These are phyloP conservation scores for Pseudogymnoascus sp. DNA, from an alignment of 2,329 filamentous ascomycete genomes.

Conservation along the genomic window DNA sequence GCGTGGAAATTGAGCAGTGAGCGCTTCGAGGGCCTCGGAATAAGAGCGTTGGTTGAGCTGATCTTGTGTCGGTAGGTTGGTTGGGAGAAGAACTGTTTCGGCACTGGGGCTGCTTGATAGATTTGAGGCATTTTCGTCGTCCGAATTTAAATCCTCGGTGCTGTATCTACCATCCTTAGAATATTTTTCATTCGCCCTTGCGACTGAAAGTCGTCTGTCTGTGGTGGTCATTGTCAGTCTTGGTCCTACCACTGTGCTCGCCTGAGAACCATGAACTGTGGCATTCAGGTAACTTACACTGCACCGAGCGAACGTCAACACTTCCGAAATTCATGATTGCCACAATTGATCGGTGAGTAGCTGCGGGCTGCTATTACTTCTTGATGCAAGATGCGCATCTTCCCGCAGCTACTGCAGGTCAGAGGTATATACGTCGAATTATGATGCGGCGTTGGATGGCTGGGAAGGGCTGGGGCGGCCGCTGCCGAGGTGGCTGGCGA, in stretches of 20 bases:
- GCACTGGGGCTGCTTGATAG: not conserved
- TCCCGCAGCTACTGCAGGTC: slow-evolving; percentile 5
- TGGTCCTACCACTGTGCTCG: not conserved
- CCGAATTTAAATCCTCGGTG: slow-evolving; percentile 17
- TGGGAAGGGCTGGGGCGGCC: slow-evolving; percentile 6
- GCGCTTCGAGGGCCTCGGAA: slow-evolving; percentile 14
- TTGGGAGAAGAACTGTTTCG: not conserved
- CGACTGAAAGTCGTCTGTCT: not conserved
- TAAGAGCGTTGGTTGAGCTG: slow-evolving; percentile 15
- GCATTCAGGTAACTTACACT: slow-evolving; percentile 2
- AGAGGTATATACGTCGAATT: slow-evolving; percentile 9
- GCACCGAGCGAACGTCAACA: not conserved
- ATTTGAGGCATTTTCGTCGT: slow-evolving; percentile 24
- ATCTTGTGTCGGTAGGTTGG: slow-evolving; percentile 11
- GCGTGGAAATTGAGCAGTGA: slow-evolving; percentile 20
- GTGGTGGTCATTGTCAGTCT: slow-evolving; percentile 3
- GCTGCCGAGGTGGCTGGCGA: slow-evolving; percentile 7
- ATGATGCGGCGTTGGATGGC: not conserved
- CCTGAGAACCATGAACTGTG: not conserved
- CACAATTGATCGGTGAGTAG: not conserved
- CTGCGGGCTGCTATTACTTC: not conserved
- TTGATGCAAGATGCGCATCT: slow-evolving; percentile 9
- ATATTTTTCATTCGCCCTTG: slow-evolving; percentile 3
- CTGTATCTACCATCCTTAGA: not conserved
- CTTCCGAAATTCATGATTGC: slow-evolving; percentile 8